Base-by-base conservation (phyloP, 441 rosid genomes). In the Adansonia madagascariensis region DNA sequence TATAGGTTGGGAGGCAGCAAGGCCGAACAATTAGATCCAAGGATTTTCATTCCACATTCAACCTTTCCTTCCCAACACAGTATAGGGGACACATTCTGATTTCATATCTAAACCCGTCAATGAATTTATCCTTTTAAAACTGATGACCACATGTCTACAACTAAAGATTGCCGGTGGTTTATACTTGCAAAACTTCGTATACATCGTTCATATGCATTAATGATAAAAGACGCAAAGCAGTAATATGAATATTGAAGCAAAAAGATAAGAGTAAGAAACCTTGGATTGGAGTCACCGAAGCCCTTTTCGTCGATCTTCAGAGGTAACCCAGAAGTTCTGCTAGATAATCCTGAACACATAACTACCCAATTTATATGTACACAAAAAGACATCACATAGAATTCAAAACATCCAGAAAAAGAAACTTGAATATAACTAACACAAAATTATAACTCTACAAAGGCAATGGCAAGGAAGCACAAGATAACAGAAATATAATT, bases 301-400 rank as follows among this genome's bases (percentile, higher is more conserved):
- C 75, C 78, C 80, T 80, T 81, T 75, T 69, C 75, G 11, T 89
- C 80, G 20, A 83, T 46, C 81, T 82, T 87, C 8, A 78, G 53
- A 66, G 88, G 83, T 44, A 85, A 71, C 6, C 88, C 87, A 76
- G 61, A 22, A 79, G 71, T 70, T 78, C 59, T 85, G 82, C 90
- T 86, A 12, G 91, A 88, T 75, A 88, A 79, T 79, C 93, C 97
- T 94, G 90, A 35, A 82, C 39, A 57, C 5, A 46, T 22, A 53
- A 53, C 20, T 0, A 35, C 7, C 4, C 49, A 71, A 18, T 53
- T 69, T 49, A 49, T 24, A 49, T 7, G 44, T 69, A 8, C 2
- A 31, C 8, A 53, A 52, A 0, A 7, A 53, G 1, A n/a, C 35
- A 47, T 27, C 57, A 67, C 27, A 11, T 20, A 2, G 3, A 67